Conservation (phyloP, 108 stramenopile genomes). For the Seminavis robusta region DNA sequence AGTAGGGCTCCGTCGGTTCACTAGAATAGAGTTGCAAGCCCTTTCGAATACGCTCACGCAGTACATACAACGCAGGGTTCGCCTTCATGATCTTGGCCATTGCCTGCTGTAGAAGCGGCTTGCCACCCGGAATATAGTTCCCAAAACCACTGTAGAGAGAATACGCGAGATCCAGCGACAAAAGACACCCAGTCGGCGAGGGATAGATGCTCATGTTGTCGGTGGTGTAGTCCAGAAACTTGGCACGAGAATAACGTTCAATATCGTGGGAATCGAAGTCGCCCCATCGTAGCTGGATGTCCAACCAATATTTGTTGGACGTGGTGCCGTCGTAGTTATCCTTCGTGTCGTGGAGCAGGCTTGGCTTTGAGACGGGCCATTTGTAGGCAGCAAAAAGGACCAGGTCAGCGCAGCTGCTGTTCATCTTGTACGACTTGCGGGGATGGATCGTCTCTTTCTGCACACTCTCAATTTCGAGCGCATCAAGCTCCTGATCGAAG, state of each 20-base stretch:
- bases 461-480: conserved; percentile 97
- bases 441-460: conserved; percentile 99
- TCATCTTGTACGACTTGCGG: conserved; percentile 99
- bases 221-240: conserved; percentile 99
- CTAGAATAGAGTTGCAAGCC: conserved; percentile 98
- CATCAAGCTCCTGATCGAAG: conserved; percentile 97
- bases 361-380: conserved; percentile 97
- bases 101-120: conserved; percentile 97
- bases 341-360: conserved; percentile 95
- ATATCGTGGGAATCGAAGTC: conserved; percentile 99
- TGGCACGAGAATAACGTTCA: conserved; percentile 95
- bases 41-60: conserved; percentile 99
- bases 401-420: conserved; percentile 98
- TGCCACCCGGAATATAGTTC: conserved; percentile 97
- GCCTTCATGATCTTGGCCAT: conserved; percentile 99
- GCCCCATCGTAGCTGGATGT: conserved; percentile 98
- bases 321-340: conserved; percentile 96
- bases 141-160: conserved; percentile 97
- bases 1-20: conserved; percentile 99
- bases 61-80: conserved; percentile 99
- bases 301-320: conserved; percentile 98
- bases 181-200: conserved; percentile 95
- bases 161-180: conserved; percentile 96
- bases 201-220: conserved; percentile 99
- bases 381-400: conserved; percentile 98